phyloP scores from a whole-genome alignment of 169 alveolate genomes.

The Plasmodium blacklocki region DNA sequence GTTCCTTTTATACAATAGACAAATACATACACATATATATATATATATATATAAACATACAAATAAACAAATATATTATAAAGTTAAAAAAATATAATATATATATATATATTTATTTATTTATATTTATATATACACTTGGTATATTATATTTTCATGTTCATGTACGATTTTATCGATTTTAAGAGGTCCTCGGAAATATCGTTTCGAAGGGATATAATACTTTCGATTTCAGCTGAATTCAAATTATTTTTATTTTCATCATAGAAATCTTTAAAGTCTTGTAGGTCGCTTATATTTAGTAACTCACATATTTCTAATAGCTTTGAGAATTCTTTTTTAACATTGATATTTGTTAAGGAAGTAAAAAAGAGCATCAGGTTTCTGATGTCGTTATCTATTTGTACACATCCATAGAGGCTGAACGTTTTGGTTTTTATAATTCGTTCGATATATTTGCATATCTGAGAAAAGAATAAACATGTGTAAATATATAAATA shows the following conservation, averaged over 20 bases:
- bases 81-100: neutral
- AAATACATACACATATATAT: neutral
- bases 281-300: conserved; percentile 62
- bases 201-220: conserved; percentile 54
- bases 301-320: conserved; percentile 65
- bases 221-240: conserved; percentile 33
- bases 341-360: conserved; percentile 51
- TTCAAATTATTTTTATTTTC: conserved; percentile 53
- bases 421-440: conserved; percentile 48
- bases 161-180: conserved; percentile 34
- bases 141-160: neutral
- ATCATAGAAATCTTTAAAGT: conserved; percentile 69
- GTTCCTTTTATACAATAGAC: no score
- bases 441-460: conserved; percentile 72
- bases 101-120: neutral
- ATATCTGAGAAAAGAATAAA: conserved; percentile 21
- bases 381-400: conserved; percentile 71
- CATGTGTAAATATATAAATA: neutral
- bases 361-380: conserved; percentile 71
- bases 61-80: neutral
- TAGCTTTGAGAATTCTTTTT: conserved; percentile 51
- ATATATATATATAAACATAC: neutral
- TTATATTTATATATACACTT: neutral
- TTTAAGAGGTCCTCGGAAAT: conserved; percentile 36
- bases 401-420: conserved; percentile 66